phyloP scores from a whole-genome alignment of 2,329 filamentous ascomycete species.

The Venturia asperata region DNA sequence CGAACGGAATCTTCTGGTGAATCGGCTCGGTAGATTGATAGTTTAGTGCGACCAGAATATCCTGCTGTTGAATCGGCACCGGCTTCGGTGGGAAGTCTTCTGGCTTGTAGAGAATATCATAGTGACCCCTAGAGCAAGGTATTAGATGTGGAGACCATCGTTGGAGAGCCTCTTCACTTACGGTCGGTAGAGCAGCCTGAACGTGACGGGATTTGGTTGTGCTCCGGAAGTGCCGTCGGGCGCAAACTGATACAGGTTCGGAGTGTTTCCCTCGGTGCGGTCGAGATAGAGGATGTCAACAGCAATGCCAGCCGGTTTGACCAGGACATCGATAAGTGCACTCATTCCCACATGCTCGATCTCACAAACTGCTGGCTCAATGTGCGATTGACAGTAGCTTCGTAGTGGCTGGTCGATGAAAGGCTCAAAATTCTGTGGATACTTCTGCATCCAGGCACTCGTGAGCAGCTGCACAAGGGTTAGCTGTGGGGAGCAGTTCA shows the following conservation, averaged over 20 bases:
- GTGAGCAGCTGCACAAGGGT: slow-evolving; percentile 59
- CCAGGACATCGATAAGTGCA: slow-evolving; percentile 67
- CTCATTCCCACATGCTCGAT: slow-evolving; percentile 86
- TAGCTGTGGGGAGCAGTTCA: slow-evolving; percentile 21
- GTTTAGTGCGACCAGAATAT: slow-evolving; percentile 23
- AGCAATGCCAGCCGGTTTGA: slow-evolving; percentile 69
- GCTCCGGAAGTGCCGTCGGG: slow-evolving; percentile 40
- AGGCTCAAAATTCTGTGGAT: slow-evolving; percentile 60
- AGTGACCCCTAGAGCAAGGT: slow-evolving; percentile 60
- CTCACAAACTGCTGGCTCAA: slow-evolving; percentile 71
- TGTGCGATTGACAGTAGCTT: slow-evolving; percentile 60
- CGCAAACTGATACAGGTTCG: slow-evolving; percentile 60
- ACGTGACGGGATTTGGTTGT: slow-evolving; percentile 48
- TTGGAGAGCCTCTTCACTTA: slow-evolving; percentile 33
- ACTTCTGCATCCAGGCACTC: slow-evolving; percentile 73
- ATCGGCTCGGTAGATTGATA: slow-evolving; percentile 21
- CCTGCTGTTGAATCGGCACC: slow-evolving; percentile 13
- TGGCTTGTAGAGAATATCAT: slow-evolving; percentile 81
- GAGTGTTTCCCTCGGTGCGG: slow-evolving; percentile 67
- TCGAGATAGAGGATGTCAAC: slow-evolving; percentile 91
- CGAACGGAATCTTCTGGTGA: slow-evolving; percentile 25
- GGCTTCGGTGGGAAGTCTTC: slow-evolving; percentile 39
- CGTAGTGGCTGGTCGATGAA: slow-evolving; percentile 60
- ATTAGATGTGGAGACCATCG: slow-evolving; percentile 18
- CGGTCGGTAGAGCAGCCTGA: slow-evolving; percentile 63